A percentile compares a stretch with the other conserved stretches of the same genome.
These are phyloP conservation scores for Paecilomyces sp. DNA, from an alignment of 2,329 filamentous ascomycete species.

Conservation along the genomic window DNA sequence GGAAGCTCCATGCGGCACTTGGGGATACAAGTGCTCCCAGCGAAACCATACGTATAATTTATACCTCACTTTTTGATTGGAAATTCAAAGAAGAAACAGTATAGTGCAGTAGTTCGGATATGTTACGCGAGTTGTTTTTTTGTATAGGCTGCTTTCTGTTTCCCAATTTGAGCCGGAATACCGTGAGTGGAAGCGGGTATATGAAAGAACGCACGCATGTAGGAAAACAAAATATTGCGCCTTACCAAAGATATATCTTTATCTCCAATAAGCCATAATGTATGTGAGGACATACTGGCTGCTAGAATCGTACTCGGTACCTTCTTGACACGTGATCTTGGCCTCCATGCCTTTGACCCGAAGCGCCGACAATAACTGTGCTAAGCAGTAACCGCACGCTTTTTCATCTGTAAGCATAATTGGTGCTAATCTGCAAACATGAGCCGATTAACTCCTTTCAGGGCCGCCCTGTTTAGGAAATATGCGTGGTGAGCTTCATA, in stretches of 20 bases:
- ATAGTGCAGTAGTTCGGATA: too few relatives aligned
- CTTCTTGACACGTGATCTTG: slow-evolving; percentile 1
- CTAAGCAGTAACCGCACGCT: not conserved
- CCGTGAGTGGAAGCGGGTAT: too few relatives aligned
- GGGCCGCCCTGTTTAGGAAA: not conserved
- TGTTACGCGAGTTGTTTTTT: too few relatives aligned
- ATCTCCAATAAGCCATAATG: not conserved
- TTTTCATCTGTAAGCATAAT: not conserved
- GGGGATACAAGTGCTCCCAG: too few relatives aligned
- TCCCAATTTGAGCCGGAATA: too few relatives aligned
- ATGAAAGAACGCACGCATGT: not conserved
- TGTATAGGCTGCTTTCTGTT: too few relatives aligned
- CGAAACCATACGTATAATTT: not conserved
- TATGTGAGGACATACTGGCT: not conserved
- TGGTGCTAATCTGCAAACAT: not conserved
- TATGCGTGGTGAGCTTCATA: not conserved
- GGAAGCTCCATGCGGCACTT: not conserved
- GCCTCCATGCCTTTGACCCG: not conserved
- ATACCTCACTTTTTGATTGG: not conserved
- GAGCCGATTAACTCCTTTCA: not conserved
- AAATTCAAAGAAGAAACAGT: too few relatives aligned
- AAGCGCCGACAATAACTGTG: not conserved
- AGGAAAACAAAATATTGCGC: not conserved
- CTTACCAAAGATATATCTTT: not conserved
- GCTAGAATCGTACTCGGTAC: not conserved